Evolutionary conservation across 2,329 filamentous ascomycete species (phyloP).

Genomic region (Cercospora zeina): DNA sequence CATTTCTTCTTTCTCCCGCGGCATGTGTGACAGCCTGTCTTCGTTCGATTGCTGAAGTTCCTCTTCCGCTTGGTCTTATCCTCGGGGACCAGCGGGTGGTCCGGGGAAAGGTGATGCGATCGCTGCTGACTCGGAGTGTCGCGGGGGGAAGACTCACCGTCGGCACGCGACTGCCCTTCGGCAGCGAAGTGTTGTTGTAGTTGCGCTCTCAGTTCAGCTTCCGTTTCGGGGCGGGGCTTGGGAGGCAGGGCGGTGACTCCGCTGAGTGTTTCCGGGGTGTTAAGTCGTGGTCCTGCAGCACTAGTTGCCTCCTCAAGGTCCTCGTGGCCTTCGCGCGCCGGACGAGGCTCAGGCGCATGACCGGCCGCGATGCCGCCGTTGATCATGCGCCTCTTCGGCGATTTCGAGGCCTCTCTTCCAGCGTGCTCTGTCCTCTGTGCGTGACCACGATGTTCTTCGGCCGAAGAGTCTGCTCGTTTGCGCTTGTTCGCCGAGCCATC

Average conservation of each 20-base stretch:
- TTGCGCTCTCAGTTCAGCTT: conserved; percentile 52
- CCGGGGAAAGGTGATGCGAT: conserved; percentile 35
- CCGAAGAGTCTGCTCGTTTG: conserved; percentile 30
- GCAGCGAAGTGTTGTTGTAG: conserved; percentile 45
- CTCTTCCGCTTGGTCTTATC: conserved; percentile 66
- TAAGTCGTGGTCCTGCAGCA: background rate
- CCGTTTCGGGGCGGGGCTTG: conserved; percentile 31
- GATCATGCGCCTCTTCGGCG: conserved; percentile 30
- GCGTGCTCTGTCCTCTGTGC: conserved; percentile 4
- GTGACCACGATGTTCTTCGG: conserved; percentile 15
- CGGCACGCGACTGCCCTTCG: conserved; percentile 3
- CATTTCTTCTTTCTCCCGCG: conserved; percentile 95
- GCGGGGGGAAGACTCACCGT: conserved; percentile 36
- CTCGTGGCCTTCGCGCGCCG: conserved; percentile 6
- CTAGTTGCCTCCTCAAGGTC: conserved; percentile 4
- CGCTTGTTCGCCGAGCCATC: conserved; percentile 28
- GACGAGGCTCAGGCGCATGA: background rate
- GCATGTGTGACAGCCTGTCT: conserved; percentile 93
- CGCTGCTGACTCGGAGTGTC: conserved; percentile 42
- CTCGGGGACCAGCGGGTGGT: conserved; percentile 7
- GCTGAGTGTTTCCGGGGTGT: conserved; percentile 2
- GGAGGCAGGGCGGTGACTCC: conserved; percentile 26
- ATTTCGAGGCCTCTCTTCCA: conserved; percentile 13
- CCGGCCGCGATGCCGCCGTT: background rate
- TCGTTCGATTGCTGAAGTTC: conserved; percentile 92